Conservation (phyloP, 441 rosid species). For the Raphanus hybrid region DNA sequence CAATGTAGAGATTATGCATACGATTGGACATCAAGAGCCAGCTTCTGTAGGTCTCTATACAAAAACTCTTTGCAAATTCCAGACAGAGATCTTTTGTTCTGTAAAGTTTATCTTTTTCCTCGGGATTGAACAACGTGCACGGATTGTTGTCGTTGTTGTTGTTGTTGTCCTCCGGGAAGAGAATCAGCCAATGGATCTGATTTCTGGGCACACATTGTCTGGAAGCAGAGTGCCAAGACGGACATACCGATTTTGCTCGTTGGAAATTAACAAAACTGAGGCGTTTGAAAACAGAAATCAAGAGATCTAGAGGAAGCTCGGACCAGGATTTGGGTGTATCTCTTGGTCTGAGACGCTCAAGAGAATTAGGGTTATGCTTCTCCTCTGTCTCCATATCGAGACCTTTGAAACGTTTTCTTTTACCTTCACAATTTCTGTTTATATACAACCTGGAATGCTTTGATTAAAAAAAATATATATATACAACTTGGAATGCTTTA, state of each 20-base stretch:
- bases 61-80: slow-evolving; percentile 2
- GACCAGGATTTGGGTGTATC: slow-evolving; percentile 2
- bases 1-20: slow-evolving; percentile 6
- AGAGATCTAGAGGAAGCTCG: background rate
- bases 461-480: too few relatives aligned
- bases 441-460: too few relatives aligned
- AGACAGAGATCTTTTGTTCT: background rate
- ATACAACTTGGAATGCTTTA: too few relatives aligned
- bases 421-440: too few relatives aligned
- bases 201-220: background rate
- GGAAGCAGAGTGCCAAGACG: background rate
- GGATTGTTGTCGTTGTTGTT: too few relatives aligned
- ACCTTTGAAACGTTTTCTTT: background rate
- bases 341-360: background rate
- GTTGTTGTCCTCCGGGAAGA: background rate
- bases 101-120: slow-evolving; percentile 1
- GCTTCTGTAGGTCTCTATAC: background rate
- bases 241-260: background rate
- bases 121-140: slow-evolving; percentile 10
- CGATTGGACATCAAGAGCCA: slow-evolving; percentile 15
- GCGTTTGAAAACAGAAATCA: background rate
- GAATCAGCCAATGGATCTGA: background rate
- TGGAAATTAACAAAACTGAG: background rate
- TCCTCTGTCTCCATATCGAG: background rate
- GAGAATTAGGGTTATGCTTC: background rate